Percentiles rank a stretch among this genome's conserved stretches.
Evolutionary conservation across 805 yeast species (phyloP).

Genomic region (Yamadazyma olivae): DNA sequence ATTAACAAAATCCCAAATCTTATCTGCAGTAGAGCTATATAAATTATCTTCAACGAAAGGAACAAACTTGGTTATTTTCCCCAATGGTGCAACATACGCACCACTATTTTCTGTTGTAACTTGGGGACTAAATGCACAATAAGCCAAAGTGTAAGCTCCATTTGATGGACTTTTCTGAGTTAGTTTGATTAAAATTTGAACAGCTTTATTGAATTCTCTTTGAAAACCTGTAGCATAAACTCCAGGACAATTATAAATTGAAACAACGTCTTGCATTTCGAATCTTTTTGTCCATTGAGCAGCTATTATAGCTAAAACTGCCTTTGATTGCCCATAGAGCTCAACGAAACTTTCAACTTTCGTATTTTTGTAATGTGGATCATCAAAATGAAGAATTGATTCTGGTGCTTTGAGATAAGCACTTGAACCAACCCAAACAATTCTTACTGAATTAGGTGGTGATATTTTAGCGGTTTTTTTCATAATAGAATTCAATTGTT

Average conservation of each 20-base stretch:
- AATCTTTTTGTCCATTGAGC: slow-evolving; percentile 31
- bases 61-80: slow-evolving; percentile 13
- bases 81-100: slow-evolving; percentile 37
- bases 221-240: slow-evolving; percentile 29
- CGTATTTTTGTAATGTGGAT: slow-evolving; percentile 21
- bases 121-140: slow-evolving; percentile 39
- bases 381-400: slow-evolving; percentile 32
- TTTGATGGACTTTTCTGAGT: slow-evolving; percentile 11
- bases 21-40: not conserved
- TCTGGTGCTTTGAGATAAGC: slow-evolving; percentile 29
- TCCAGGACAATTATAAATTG: slow-evolving; percentile 43
- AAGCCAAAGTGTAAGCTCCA: slow-evolving; percentile 46
- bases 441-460: slow-evolving; percentile 26
- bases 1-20: not conserved
- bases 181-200: slow-evolving; percentile 1
- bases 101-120: slow-evolving; percentile 30
- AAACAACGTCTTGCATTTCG: slow-evolving; percentile 23
- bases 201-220: slow-evolving; percentile 15
- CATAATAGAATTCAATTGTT: slow-evolving; percentile 12
- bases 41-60: not conserved
- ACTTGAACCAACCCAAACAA: slow-evolving; percentile 45
- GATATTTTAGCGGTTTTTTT: slow-evolving; percentile 24
- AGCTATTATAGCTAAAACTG: slow-evolving; percentile 34
- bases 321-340: slow-evolving; percentile 44
- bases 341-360: slow-evolving; percentile 11